Conservation (phyloP, 148 eudicot genomes). For the Rhododendron ovatum region DNA sequence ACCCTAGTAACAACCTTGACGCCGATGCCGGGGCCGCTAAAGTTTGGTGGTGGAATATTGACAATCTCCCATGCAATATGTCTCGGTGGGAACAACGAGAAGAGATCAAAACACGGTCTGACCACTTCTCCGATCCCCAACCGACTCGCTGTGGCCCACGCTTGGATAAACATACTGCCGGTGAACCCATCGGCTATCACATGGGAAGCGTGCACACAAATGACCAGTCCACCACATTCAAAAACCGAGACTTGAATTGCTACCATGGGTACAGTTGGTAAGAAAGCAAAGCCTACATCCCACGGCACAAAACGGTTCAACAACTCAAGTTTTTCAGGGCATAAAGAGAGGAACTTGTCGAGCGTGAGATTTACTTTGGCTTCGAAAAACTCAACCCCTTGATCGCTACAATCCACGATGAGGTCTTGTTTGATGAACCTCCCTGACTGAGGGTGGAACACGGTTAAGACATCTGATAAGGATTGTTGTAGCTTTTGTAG, state of each 20-base stretch:
- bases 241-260: neutral
- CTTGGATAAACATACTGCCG: neutral
- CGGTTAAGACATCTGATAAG: neutral
- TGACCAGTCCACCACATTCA: neutral
- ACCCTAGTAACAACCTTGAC: neutral
- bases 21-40: too few species aligned
- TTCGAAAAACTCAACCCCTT: neutral
- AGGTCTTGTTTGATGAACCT: neutral
- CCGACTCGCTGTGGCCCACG: neutral
- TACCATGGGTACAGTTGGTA: neutral
- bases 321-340: neutral
- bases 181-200: slow-evolving; percentile 8
- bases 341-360: neutral
- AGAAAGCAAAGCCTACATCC: neutral
- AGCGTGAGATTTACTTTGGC: neutral
- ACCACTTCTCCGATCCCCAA: neutral
- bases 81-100: too few species aligned
- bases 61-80: neutral
- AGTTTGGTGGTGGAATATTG: neutral
- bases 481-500: neutral
- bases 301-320: neutral
- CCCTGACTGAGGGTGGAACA: neutral
- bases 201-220: neutral
- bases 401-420: neutral
- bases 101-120: neutral